Evolutionary conservation across 2,329 filamentous ascomycete genomes (phyloP).

Genomic region (Furcasterigmium furcatum): DNA sequence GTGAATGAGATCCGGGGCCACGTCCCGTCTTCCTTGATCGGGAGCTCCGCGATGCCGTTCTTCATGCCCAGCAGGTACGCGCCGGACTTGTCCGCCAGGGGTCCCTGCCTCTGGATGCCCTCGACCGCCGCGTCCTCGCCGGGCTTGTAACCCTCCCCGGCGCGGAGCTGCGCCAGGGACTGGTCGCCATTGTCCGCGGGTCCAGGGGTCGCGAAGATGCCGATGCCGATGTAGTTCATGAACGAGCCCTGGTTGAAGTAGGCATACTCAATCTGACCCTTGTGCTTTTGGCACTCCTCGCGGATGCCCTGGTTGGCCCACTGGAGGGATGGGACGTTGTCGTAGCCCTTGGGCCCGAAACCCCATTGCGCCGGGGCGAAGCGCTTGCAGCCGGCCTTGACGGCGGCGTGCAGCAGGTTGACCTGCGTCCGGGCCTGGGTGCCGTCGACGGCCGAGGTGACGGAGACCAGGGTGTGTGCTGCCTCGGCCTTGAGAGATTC

Average conservation of each 20-base stretch:
- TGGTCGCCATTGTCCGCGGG: not conserved
- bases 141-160: not conserved
- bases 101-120: not conserved
- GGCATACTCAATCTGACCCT: not conserved
- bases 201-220: not conserved
- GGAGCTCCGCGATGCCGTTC: conserved; percentile 3
- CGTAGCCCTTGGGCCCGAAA: not conserved
- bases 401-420: conserved; percentile 1
- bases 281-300: not conserved
- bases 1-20: conserved; percentile 1
- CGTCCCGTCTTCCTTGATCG: conserved; percentile 1
- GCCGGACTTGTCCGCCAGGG: not conserved
- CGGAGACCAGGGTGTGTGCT: not conserved
- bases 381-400: not conserved
- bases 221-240: conserved; percentile 2
- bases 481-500: not conserved
- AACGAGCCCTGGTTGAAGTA: conserved; percentile 2
- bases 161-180: not conserved
- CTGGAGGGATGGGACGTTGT: not conserved
- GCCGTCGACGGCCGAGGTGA: conserved; percentile 1
- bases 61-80: not conserved
- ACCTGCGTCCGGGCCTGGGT: conserved; percentile 1
- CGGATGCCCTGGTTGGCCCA: not conserved
- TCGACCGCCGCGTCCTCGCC: conserved; percentile 1
- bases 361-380: not conserved